A percentile compares a stretch with the other conserved stretches of the same genome.
Evolutionary conservation across 2,329 filamentous ascomycete genomes (phyloP).

Genomic region (Colletotrichum sojae): DNA sequence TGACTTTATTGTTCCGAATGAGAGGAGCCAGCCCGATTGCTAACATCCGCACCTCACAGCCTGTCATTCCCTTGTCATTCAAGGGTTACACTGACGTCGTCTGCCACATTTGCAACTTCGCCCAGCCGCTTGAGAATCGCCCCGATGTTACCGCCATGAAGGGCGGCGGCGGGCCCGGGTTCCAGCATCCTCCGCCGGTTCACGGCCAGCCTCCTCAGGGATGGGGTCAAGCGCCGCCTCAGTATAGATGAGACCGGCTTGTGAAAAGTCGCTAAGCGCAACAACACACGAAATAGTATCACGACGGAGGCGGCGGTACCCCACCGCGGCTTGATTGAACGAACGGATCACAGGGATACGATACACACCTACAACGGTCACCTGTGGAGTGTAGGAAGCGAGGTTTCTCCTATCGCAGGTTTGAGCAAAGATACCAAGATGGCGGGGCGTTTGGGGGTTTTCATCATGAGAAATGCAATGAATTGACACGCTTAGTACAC

Average conservation of each 20-base stretch:
- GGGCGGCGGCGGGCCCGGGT: conserved; percentile 55
- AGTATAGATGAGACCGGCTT: conserved; percentile 30
- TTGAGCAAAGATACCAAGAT: conserved; percentile 32
- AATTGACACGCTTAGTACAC: conserved; percentile 1
- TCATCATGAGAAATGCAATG: conserved; percentile 12
- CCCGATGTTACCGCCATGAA: conserved; percentile 69
- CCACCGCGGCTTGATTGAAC: background rate
- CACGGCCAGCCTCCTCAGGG: conserved; percentile 52
- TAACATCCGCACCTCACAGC: conserved; percentile 56
- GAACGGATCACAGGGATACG: background rate
- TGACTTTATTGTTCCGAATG: background rate
- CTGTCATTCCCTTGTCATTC: conserved; percentile 79
- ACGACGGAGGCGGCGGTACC: background rate
- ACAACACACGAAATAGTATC: background rate
- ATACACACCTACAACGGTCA: background rate
- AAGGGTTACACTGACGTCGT: conserved; percentile 77
- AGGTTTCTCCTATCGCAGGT: background rate
- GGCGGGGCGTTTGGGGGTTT: conserved; percentile 20
- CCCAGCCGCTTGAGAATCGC: conserved; percentile 74
- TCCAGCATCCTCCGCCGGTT: conserved; percentile 46
- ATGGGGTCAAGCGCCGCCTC: conserved; percentile 46
- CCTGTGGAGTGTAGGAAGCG: background rate
- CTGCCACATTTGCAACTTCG: conserved; percentile 84
- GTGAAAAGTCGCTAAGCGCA: conserved; percentile 25
- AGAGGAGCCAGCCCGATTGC: background rate